Base-by-base conservation (phyloP, 2,329 filamentous ascomycete species). In the Arthroderma sp. region DNA sequence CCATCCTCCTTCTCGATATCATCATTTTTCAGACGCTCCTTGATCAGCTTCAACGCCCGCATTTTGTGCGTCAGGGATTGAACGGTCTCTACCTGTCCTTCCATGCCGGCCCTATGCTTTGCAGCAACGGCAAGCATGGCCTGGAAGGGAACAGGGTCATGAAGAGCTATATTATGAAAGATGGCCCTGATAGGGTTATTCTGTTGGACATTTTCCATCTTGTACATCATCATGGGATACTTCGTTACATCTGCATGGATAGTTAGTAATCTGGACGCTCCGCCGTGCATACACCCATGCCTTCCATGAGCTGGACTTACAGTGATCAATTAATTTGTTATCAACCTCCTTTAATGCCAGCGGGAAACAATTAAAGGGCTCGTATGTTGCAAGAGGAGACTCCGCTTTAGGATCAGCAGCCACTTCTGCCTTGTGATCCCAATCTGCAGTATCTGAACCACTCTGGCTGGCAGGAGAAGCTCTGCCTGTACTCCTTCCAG, bases 151-250 rank as follows among this genome's bases (percentile, higher is more conserved):
- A 68, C 59, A n/a, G 58, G 61, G 56, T 68, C 66, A 38, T 67
- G 63, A 25, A 69, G 55, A 2, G 66, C 66, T 44, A 69, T 61
- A 28, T 64, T 64, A 21, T 64, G 65, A 47, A 69, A 69, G 56
- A 69, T 69, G 39, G 62, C 65, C 60, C 64, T 61, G 58, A 68
- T 66, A 11, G 67, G 67, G 47, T 69, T 68, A 33, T 64, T 60
- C 43, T 65, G 62, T 7, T 65, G 56, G 1, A 62, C 60, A 38
- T 64, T 62, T 54, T 61, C 63, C 58, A 69, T 65, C 55, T 68
- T 69, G 58, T 69, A 69, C 67, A 69, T 69, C 66, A 68, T 69
- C 28, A 66, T 63, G n/a, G 67, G 67, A 56, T 69, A 69, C 13
- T 63, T 67, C 25, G 66, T 63, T 39, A 68, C 63, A 62, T 67